Evolutionary conservation across 148 eudicot species (phyloP).

Genomic region (Agrostemma githago): DNA sequence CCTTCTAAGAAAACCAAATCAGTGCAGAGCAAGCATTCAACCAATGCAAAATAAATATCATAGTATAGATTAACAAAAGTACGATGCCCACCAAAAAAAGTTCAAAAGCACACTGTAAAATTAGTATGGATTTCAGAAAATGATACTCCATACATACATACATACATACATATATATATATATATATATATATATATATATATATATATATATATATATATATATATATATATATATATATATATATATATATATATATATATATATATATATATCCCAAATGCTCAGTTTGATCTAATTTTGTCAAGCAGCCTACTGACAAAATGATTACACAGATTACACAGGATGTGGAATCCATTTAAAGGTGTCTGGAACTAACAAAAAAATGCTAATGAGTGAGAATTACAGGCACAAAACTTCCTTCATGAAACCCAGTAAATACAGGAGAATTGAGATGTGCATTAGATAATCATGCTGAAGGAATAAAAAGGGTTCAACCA

Average conservation of each 20-base stretch:
- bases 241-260: too few species aligned
- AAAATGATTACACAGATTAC: neutral
- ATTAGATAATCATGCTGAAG: neutral
- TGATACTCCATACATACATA: neutral
- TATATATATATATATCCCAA: too few species aligned
- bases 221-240: too few species aligned
- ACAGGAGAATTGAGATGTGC: too few species aligned
- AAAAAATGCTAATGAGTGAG: neutral
- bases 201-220: too few species aligned
- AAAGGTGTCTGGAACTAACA: neutral
- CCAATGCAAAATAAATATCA: too few species aligned
- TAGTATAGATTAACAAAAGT: too few species aligned
- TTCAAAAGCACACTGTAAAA: neutral
- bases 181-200: too few species aligned
- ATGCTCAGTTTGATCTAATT: neutral
- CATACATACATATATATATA: too few species aligned
- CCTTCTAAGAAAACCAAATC: neutral
- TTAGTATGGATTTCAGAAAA: neutral
- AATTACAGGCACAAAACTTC: too few species aligned
- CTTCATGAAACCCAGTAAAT: too few species aligned
- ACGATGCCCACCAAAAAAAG: neutral
- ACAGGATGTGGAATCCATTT: neutral
- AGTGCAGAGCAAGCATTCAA: neutral
- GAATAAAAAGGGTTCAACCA: slow-evolving; percentile 2
- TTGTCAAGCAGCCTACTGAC: neutral